These are phyloP conservation scores for Cladosporium sp. DNA, from an alignment of 2,329 filamentous ascomycete genomes.

Conservation along the genomic window DNA sequence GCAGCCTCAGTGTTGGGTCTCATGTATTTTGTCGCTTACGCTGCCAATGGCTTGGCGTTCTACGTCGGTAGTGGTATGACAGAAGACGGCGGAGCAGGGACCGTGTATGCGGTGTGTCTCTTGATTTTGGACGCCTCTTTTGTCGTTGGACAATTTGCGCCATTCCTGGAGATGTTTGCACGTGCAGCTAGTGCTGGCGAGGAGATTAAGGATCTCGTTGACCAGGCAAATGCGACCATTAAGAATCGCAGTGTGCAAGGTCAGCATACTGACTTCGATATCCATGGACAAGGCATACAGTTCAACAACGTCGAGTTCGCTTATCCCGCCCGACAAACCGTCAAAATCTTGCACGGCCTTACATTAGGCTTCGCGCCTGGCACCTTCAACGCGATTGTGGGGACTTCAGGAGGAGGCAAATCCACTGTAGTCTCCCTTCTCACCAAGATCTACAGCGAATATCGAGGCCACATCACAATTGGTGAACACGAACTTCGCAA, in stretches of 20 bases:
- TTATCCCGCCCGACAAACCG: conserved; percentile 41
- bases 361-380: conserved; percentile 35
- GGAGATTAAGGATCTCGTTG: conserved; percentile 42
- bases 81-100: conserved; percentile 40
- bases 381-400: conserved; percentile 43
- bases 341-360: conserved; percentile 37
- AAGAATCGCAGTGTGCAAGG: conserved; percentile 16
- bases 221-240: conserved; percentile 28
- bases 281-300: conserved; percentile 28
- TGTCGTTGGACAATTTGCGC: conserved; percentile 59
- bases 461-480: conserved; percentile 35
- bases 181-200: conserved; percentile 50
- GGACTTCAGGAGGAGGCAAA: conserved; percentile 43
- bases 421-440: conserved; percentile 43
- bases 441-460: conserved; percentile 40
- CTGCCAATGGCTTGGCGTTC: conserved; percentile 44
- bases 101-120: conserved; percentile 61
- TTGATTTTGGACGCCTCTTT: conserved; percentile 62
- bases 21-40: conserved; percentile 44
- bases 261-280: conserved; percentile 12
- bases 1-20: conserved; percentile 40
- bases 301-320: conserved; percentile 39
- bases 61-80: conserved; percentile 38
- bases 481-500: conserved; percentile 38
- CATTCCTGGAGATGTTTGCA: conserved; percentile 55